Evolutionary conservation across 805 yeast genomes (phyloP), one percentile per base, ranked within the genome.

Genomic region (Komagataella ulmi): DNA sequence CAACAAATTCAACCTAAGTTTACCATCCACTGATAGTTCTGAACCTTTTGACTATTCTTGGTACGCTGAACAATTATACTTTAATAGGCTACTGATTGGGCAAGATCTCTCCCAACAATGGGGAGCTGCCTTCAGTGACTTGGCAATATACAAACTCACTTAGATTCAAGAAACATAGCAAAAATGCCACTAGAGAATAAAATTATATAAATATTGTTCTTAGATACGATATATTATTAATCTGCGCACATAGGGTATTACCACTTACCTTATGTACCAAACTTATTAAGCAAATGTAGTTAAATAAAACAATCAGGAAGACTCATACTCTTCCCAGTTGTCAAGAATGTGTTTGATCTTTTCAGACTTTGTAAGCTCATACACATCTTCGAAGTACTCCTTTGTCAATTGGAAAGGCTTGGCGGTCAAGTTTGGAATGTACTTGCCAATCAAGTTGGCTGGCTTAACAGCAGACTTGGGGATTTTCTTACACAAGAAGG

Each of bases 351-450:
- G 74, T 75, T 88, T 88, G 66, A 95, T 86, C 78, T 87, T 88
- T 51, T 88, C 95, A 50, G 96, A 86, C 46, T 85, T 83, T 50
- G 99, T 93, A 68, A 93, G 79, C 54, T 83, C 79, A 67, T 91
- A 93, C 51, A 93, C 99, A 61, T 88, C 95, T 75, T 95, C 85
- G 76, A 93, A 93, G 75, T 93, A 93, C 69, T 90, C 98, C 75
- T 88, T 93, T 46, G 98, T 85, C 60, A 93, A 84, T 72, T 85
- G 82, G 68, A 93, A 93, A 60, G 99, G 99, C 73, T 81, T 88
- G 57, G 99, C 99, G 58, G 99, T 95, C 77, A 93, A 80, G 76
- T 93, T 93, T 58, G 99, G 99, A 77, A 93, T 90, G 72, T 95
- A 93, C 75, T 90, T 93, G 66, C 90, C 90, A 61, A 88, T 81